Base-by-base conservation (phyloP, 2,329 filamentous ascomycete species). In the Juglanconis oblonga region DNA sequence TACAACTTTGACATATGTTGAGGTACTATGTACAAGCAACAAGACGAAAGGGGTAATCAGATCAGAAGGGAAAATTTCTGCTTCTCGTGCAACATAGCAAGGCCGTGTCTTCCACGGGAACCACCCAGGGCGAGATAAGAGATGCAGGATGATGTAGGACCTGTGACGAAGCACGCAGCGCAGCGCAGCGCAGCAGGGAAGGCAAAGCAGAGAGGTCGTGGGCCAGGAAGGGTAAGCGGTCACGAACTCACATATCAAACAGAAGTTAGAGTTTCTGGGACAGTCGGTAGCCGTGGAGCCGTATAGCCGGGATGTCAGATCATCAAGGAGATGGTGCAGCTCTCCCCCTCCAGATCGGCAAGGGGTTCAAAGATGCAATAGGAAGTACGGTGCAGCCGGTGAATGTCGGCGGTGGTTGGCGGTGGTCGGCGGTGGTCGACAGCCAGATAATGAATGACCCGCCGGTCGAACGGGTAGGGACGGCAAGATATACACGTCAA, bases 41-140 rank as follows among this genome's bases (percentile, higher is more conserved):
- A 29, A 17, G 47, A 40, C 24, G 13, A 35, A 5, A 33, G 29
- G 38, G 38, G 31, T 10, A 24, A 40, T 36, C 49, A 57, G 40
- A 51, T 54, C 44, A 47, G 33, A 48, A 44, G 32, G 55, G 51
- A 44, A 52, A 57, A 61, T 31, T 35, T 57, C 53, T 49, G 54
- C 35, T 40, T n/a, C 36, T 45, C 56, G 58, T 61, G 58, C 58
- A 57, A 61, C 58, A 17, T 53, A 33, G 58, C 33, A 44, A 42
- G 35, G 54, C 50, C 45, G 45, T 52, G 36, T 52, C 49, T 44
- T 55, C 42, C 50, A 60, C 35, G 52, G 55, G 53, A 58, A 54
- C 38, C 53, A 52, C 51, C 35, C 14, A 52, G 52, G 42, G 38
- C 51, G 55, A 61, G 61, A 63, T 63, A 58, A 63, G 61, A 47